A percentile compares a stretch with the other conserved stretches of the same genome.
Evolutionary conservation across 306 rosid species (phyloP).

Genomic region (Vigna mungo): DNA sequence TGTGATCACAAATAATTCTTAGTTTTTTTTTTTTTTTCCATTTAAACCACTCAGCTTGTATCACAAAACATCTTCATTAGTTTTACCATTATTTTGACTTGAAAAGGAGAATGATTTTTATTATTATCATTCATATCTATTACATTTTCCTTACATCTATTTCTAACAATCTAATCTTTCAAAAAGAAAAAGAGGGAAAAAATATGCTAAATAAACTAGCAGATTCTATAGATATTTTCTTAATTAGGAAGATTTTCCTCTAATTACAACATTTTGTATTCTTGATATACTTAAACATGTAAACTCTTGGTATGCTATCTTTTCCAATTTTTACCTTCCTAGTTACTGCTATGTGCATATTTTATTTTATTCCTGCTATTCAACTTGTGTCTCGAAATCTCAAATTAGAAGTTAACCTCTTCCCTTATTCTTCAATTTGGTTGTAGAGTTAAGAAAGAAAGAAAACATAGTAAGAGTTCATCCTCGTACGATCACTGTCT

Average conservation of each 20-base stretch:
- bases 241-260: too few species aligned
- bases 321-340: neutral
- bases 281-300: neutral
- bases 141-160: too few species aligned
- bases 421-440: neutral
- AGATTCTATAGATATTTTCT: too few species aligned
- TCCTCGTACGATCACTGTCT: neutral
- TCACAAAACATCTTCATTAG: neutral
- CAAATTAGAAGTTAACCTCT: neutral
- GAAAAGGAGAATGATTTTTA: too few species aligned
- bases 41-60: neutral
- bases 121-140: too few species aligned
- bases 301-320: neutral
- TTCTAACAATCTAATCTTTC: too few species aligned
- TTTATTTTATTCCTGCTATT: neutral
- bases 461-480: neutral
- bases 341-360: too few species aligned
- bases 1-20: neutral
- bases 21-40: neutral
- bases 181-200: too few species aligned
- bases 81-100: neutral
- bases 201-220: too few species aligned
- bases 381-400: neutral
- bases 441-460: neutral
- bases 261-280: neutral